Base-by-base conservation (phyloP, 2,329 filamentous ascomycete species). In the Epichloe coenophiala region DNA sequence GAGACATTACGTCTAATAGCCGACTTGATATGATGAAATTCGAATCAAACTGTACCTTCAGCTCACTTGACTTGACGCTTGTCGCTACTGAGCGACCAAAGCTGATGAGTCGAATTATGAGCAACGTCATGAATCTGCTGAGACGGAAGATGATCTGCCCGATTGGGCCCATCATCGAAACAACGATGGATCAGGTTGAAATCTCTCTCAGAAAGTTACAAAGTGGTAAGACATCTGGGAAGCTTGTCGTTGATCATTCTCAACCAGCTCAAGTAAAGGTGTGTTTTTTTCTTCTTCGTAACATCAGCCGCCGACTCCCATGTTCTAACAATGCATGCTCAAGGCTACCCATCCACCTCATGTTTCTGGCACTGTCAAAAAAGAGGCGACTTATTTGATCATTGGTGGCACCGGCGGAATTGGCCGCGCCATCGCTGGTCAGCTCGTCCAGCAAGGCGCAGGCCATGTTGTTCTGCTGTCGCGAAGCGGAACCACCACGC, bases 371-470 rank as follows among this genome's bases (percentile, higher is more conserved):
- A 40, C 4, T 7, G 60, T 75, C 4, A 66, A 64, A 43, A 52
- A 57, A 1, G 65, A 75, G 51, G 71, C 67, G 3, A 71, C 72
- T 1, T 77, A 77, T 56, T 61, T 77, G 46, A 65, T 77, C 40
- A 68, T 76, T 27, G 74, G 75, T 17, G 72, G 74, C 27, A 73
- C 72, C 0, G 74, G 74, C 36, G 74, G 73, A 19, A 63, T 78
- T 9, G 74, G 74, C 9, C 64, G 71, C 37, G 72, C 70, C 53
- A 70, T 78, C 58, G 63, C 72, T 7, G 65, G 65, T 5, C 71
- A 72, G 67, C 73, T 78, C 71, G 64, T 71, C 5, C 61, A 62
- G 38, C 68, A 69, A 15, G 75, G 75, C 3, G 75, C 74, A 7
- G 64, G 66, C 7, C 67, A 72, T 53, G 59, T 78, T 21, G 68